phyloP scores from a whole-genome alignment of 2,329 filamentous ascomycete species.

The Aureobasidium pullulans region DNA sequence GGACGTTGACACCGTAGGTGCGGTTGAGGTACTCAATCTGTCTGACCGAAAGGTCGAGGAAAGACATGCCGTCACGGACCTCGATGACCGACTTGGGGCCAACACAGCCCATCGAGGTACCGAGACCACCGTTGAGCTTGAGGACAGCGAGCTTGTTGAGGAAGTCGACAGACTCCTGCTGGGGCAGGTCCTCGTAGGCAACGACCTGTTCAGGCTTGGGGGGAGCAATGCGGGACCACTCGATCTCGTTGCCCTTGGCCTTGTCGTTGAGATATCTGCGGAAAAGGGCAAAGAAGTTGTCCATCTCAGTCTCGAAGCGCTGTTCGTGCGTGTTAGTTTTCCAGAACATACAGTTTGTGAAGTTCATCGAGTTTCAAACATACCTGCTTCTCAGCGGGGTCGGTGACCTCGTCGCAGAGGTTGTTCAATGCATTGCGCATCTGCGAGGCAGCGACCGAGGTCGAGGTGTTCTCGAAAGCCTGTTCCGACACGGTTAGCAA shows the following conservation, averaged over 20 bases:
- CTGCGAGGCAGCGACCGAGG: conserved; percentile 93
- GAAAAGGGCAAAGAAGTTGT: conserved; percentile 99
- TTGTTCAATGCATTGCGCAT: conserved; percentile 97
- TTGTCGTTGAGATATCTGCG: conserved; percentile 97
- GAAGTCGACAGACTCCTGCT: conserved; percentile 85
- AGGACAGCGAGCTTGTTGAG: conserved; percentile 95
- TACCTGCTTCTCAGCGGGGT: conserved; percentile 73
- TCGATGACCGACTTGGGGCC: conserved; percentile 99
- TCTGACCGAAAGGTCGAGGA: conserved; percentile 95
- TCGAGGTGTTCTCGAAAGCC: conserved; percentile 99
- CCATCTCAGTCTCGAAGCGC: conserved; percentile 98
- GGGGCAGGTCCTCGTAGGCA: conserved; percentile 83
- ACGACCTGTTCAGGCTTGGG: conserved; percentile 91
- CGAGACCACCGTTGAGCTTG: conserved; percentile 98
- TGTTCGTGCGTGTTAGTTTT: conserved; percentile 12
- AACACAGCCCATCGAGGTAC: conserved; percentile 99
- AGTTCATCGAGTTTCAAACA: conserved; percentile 21
- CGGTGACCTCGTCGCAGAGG: conserved; percentile 81
- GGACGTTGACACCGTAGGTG: conserved; percentile 94
- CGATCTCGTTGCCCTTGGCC: conserved; percentile 91
- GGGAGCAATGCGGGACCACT: conserved; percentile 95
- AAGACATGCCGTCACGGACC: conserved; percentile 99
- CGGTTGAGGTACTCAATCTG: conserved; percentile 99
- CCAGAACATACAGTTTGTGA: conserved; percentile 17
- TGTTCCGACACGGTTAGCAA: conserved; percentile 33